phyloP scores from a whole-genome alignment of 225 moss, liverwort and hornwort species.

The Lunularia cruciata region DNA sequence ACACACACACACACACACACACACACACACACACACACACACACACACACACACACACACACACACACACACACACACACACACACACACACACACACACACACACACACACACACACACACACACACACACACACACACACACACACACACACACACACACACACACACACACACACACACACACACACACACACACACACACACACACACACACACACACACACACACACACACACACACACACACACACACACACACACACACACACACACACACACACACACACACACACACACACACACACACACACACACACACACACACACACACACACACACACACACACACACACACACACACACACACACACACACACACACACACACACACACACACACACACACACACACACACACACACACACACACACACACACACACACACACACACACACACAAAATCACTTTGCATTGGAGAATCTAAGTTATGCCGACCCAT shows the following conservation, averaged over 20 bases:
- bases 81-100: too few relatives aligned
- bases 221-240: background rate
- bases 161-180: too few relatives aligned
- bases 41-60: too few relatives aligned
- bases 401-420: conserved; percentile 24
- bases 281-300: conserved; percentile 23
- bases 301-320: conserved; percentile 25
- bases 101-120: too few relatives aligned
- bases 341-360: conserved; percentile 20
- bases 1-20: too few relatives aligned
- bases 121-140: too few relatives aligned
- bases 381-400: conserved; percentile 22
- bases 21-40: too few relatives aligned
- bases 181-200: background rate
- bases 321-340: conserved; percentile 22
- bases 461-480: too few relatives aligned
- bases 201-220: background rate
- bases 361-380: conserved; percentile 22
- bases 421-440: conserved; percentile 24
- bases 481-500: too few relatives aligned
- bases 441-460: conserved; percentile 22
- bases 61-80: too few relatives aligned
- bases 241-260: conserved; percentile 23
- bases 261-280: conserved; percentile 25
- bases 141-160: too few relatives aligned